A percentile compares a stretch with the other conserved stretches of the same genome.
phyloP scores from a whole-genome alignment of 805 yeast genomes.

The Candida arabinofermentans region DNA sequence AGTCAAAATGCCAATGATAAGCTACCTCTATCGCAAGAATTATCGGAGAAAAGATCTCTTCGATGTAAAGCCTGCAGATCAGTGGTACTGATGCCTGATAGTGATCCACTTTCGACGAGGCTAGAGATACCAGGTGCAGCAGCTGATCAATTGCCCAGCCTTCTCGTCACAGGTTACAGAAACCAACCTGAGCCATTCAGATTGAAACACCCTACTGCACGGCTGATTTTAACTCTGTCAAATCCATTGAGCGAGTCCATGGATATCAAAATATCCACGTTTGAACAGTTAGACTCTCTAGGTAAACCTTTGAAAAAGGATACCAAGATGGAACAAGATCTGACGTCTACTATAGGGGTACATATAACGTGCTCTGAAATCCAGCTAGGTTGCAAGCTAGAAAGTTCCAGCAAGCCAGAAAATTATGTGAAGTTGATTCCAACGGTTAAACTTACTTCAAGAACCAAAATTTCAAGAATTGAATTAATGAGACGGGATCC shows the following conservation, averaged over 20 bases:
- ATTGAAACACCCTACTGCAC: neutral
- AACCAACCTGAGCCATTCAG: constrained; percentile 3
- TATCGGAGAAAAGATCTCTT: constrained; percentile 12
- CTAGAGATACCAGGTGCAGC: constrained; percentile 14
- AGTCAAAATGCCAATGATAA: too few relatives aligned
- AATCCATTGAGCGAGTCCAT: constrained; percentile 9
- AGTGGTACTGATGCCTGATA: constrained; percentile 14
- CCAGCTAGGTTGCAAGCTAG: constrained; percentile 12
- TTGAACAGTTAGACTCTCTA: constrained; percentile 6
- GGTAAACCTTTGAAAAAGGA: neutral
- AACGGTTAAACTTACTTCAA: constrained; percentile 23
- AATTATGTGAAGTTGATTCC: constrained; percentile 25
- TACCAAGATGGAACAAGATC: too few relatives aligned
- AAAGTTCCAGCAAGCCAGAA: constrained; percentile 7
- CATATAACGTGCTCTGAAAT: constrained; percentile 20
- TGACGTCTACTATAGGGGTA: constrained; percentile 1
- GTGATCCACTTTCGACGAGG: constrained; percentile 18
- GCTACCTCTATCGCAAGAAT: constrained; percentile 18
- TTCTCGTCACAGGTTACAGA: constrained; percentile 8
- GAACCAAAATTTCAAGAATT: constrained; percentile 26
- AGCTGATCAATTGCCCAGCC: constrained; percentile 20
- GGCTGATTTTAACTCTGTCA: constrained; percentile 10
- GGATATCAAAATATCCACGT: constrained; percentile 12
- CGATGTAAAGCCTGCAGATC: constrained; percentile 23
- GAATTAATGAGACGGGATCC: constrained; percentile 28